Evolutionary conservation across 257 asterid genomes (phyloP).

Genomic region (Solanum pennellii): DNA sequence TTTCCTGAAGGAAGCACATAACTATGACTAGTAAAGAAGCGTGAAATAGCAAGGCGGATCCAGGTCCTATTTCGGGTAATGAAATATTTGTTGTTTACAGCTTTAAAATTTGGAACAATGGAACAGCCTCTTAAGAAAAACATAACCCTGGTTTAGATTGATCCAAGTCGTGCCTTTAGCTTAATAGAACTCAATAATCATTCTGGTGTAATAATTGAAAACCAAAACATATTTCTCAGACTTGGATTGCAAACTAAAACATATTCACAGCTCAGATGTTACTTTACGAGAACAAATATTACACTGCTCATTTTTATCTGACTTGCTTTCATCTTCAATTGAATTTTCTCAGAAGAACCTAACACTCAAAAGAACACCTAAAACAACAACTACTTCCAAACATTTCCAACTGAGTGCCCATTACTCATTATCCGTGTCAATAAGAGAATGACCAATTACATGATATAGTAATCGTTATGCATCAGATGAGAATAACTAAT

Average conservation of each 20-base stretch:
- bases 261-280: not conserved
- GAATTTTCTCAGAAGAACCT: not conserved
- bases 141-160: not conserved
- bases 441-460: not conserved
- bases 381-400: not conserved
- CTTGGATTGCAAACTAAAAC: not conserved
- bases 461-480: not conserved
- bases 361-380: conserved; percentile 6
- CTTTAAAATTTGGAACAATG: not conserved
- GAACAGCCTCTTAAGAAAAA: not conserved
- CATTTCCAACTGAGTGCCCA: not conserved
- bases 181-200: not conserved
- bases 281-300: not conserved
- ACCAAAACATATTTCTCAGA: not conserved
- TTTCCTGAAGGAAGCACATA: not conserved
- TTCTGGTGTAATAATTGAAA: not conserved
- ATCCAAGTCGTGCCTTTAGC: not conserved
- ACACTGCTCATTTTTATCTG: not conserved
- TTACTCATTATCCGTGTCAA: not conserved
- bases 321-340: not conserved
- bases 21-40: not conserved
- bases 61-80: not conserved
- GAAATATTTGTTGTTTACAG: not conserved
- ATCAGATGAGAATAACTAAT: not conserved
- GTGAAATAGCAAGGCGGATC: not conserved